Evolutionary conservation across 164 flowering plant species (phyloP), one percentile per base, ranked within the genome.

Genomic region (Litsea cubeba): DNA sequence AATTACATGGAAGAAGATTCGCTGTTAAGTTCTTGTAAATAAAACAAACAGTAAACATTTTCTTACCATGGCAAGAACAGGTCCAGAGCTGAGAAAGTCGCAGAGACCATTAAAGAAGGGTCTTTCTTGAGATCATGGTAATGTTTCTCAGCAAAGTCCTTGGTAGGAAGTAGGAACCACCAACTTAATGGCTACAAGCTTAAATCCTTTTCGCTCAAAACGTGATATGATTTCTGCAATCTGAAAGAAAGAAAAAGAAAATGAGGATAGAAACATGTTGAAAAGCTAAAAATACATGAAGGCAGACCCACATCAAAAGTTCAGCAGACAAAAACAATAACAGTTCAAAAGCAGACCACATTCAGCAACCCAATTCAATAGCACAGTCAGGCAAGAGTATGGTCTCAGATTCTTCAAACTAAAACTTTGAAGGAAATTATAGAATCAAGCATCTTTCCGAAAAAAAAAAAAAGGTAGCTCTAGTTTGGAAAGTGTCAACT

Each of bases 11-110:
- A 50, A 24, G 25, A 24, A 12, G 50, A 3, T 14, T 50, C 12
- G 32, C 68, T 26, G 20, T 50, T 30, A 57, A 64, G 25, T 62
- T 30, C 63, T 28, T 40, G 5, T 22, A 24, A 51, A 69, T 12
- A 22, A 22, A 7, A 17, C 32, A 23, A 6, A 24, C 25, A 32
- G 3, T 35, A 6, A 11, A 3, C 28, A 35, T 25, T 28, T 3
- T 60, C 86, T 79, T 60, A 96, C 97, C 98, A 96, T 96, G 58
- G 97, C 97, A 79, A 96, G 71, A 26, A 96, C 99, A 25, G 99
- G 99, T 70, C 99, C 99, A 76, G 99, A 96, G 92, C 97, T 92
- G 46, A n/a, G n/a, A n/a, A n/a, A n/a, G n/a, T n/a, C n/a, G n/a
- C n/a, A n/a, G n/a, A n/a, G n/a, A n/a, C n/a, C n/a, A n/a, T n/a